Evolutionary conservation across 768 basidiomycete species (phyloP), one percentile per base, ranked within the genome.

Genomic region (Astraeus odoratus): DNA sequence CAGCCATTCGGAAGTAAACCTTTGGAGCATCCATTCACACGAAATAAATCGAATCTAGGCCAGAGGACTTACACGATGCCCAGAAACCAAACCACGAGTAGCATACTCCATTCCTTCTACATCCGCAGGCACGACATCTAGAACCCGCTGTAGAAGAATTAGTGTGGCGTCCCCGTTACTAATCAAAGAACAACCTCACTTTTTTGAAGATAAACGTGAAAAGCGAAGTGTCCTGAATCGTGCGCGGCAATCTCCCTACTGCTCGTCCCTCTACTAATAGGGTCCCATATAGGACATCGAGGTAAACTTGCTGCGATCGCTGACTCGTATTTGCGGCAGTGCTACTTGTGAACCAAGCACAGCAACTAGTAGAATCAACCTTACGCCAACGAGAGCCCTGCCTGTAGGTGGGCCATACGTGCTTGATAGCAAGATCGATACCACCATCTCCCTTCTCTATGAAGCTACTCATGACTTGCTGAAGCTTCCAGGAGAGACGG

Each of bases 241-340:
- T 46, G 7, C 33, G 23, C 0, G 74, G 70, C 12, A 76, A 61
- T 19, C 60, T 63, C 15, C 69, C 67, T 8, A 70, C 44, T 1
- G 66, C 60, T 45, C 63, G 63, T 6, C 74, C 74, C 9, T 69
- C 54, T 8, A 77, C 59, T 15, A 75, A 58, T 1, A 77, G 55
- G 19, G 52, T 39, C 10, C 74, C 74, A 15, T 61, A 51, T 3
- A 75, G 48, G 1, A 76, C 26, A 43, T 78, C 67, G 16, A 72
- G 56, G 39, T 67, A 61, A 5, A 76, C 58, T 16, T n/a, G 38
- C 37, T 67, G 67, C 16, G 53, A 47, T 26, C 30, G 43, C 24
- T 53, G 46, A 12, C 33, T 47, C 1, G 26, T 15, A 4, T 40
- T 38, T 1, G 44, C 8, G 5, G 44, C 36, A 0, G 71, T 64